phyloP scores from a whole-genome alignment of 192 early-diverging fungal genomes.

The Umbelopsis ramanniana region DNA sequence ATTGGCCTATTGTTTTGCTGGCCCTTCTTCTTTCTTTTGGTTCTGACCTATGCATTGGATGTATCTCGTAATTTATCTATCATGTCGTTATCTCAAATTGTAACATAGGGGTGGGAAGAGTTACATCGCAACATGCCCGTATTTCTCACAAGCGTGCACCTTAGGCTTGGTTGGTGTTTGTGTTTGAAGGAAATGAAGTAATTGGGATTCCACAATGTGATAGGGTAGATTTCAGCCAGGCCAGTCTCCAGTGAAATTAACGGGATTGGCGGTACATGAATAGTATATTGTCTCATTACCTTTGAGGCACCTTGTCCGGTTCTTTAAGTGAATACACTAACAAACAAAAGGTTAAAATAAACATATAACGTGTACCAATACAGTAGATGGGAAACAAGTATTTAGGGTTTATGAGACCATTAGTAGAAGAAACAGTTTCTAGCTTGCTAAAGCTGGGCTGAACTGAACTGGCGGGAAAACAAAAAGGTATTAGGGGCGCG shows the following conservation, averaged over 20 bases:
- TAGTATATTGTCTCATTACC: slow-evolving; percentile 1
- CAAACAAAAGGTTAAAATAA: too few relatives aligned
- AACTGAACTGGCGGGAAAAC: too few relatives aligned
- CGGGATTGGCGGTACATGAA: not conserved
- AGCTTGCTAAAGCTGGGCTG: too few relatives aligned
- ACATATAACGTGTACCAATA: too few relatives aligned
- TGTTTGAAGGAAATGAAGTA: not conserved
- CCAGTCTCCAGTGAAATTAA: not conserved
- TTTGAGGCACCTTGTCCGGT: not conserved
- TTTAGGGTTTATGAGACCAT: too few relatives aligned
- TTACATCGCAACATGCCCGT: too few relatives aligned
- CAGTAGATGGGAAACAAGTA: too few relatives aligned
- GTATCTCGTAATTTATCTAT: slow-evolving; percentile 21
- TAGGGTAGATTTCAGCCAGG: not conserved
- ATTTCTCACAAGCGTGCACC: too few relatives aligned
- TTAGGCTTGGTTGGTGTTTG: not conserved
- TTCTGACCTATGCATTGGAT: not conserved
- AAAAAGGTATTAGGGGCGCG: not conserved
- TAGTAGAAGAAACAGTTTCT: too few relatives aligned
- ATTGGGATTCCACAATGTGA: not conserved
- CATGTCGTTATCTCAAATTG: not conserved
- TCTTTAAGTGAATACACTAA: too few relatives aligned
- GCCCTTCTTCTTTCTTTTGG: slow-evolving; percentile 14
- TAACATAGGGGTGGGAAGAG: too few relatives aligned
- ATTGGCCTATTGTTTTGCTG: not conserved